These are phyloP conservation scores for Hirschioporus abietinus DNA, from an alignment of 768 basidiomycete genomes.

Conservation along the genomic window DNA sequence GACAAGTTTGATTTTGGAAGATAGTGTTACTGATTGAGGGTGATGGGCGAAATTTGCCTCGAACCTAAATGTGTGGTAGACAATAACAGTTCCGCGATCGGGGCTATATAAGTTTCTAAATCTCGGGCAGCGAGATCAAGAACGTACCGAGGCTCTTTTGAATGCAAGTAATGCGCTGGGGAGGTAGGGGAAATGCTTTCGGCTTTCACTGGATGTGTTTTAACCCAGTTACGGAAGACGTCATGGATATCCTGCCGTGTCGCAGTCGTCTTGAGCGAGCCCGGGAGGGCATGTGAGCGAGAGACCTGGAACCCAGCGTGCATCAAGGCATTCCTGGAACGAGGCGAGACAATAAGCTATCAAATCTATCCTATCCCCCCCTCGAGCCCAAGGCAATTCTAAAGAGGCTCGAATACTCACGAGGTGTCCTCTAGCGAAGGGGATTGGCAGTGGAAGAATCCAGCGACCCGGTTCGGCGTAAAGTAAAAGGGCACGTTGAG, in stretches of 20 bases:
- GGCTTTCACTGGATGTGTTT: slow-evolving; percentile 74
- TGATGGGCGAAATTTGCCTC: slow-evolving; percentile 76
- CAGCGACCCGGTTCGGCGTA: slow-evolving; percentile 72
- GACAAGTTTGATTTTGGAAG: slow-evolving; percentile 70
- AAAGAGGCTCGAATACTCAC: slow-evolving; percentile 38
- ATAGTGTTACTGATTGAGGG: slow-evolving; percentile 52
- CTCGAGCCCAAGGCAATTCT: background rate
- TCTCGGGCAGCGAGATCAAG: background rate
- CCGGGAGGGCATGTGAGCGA: slow-evolving; percentile 84
- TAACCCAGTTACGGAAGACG: slow-evolving; percentile 81
- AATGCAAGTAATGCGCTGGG: slow-evolving; percentile 64
- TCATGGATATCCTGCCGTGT: slow-evolving; percentile 68
- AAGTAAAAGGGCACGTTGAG: slow-evolving; percentile 79
- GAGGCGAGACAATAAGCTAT: slow-evolving; percentile 1
- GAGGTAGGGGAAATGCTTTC: slow-evolving; percentile 74
- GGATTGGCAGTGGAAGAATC: slow-evolving; percentile 75
- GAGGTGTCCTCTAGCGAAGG: slow-evolving; percentile 72
- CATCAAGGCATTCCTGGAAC: slow-evolving; percentile 75
- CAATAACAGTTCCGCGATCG: slow-evolving; percentile 3
- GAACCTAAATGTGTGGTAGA: slow-evolving; percentile 29
- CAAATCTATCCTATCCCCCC: background rate
- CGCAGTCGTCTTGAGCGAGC: slow-evolving; percentile 89
- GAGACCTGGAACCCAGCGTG: slow-evolving; percentile 82
- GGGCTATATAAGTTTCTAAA: too few species aligned
- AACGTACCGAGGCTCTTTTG: slow-evolving; percentile 60